Evolutionary conservation across 495 filamentous ascomycete genomes (phyloP).

Genomic region (Wilcoxina mikolae): DNA sequence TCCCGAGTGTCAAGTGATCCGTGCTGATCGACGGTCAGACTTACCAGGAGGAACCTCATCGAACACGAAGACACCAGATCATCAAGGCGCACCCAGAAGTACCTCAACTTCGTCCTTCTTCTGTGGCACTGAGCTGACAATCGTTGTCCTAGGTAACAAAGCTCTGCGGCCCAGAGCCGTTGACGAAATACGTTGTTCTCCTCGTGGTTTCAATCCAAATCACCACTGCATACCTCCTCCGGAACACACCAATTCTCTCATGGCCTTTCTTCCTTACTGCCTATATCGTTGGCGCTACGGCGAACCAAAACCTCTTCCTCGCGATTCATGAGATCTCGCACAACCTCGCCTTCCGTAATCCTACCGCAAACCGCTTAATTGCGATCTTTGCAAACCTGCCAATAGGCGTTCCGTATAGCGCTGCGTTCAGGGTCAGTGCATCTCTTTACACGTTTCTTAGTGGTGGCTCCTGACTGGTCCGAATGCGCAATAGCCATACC

Average conservation of each 20-base stretch:
- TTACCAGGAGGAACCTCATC: slow-evolving; percentile 95
- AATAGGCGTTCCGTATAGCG: slow-evolving; percentile 90
- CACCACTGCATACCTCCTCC: slow-evolving; percentile 62
- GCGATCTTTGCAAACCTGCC: slow-evolving; percentile 91
- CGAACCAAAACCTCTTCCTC: slow-evolving; percentile 97
- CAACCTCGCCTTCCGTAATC: slow-evolving; percentile 82
- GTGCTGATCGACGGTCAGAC: slow-evolving; percentile 50
- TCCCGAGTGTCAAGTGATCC: background rate
- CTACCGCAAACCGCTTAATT: slow-evolving; percentile 67
- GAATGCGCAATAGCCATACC: slow-evolving; percentile 88
- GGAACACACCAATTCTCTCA: slow-evolving; percentile 64
- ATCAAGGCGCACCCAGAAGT: slow-evolving; percentile 99
- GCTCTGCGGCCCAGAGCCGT: slow-evolving; percentile 88
- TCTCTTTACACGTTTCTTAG: background rate
- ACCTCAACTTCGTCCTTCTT: background rate
- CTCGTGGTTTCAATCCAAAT: slow-evolving; percentile 74
- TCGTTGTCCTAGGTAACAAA: slow-evolving; percentile 58
- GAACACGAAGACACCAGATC: slow-evolving; percentile 75
- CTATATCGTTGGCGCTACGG: slow-evolving; percentile 86
- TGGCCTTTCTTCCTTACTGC: slow-evolving; percentile 69
- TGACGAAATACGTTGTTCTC: slow-evolving; percentile 86
- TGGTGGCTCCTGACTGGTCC: background rate
- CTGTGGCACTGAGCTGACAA: background rate
- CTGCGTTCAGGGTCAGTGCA: slow-evolving; percentile 64
- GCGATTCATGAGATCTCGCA: slow-evolving; percentile 99